Conservation (phyloP, 139 green algal genomes). For the Dunaliella primolecta region DNA sequence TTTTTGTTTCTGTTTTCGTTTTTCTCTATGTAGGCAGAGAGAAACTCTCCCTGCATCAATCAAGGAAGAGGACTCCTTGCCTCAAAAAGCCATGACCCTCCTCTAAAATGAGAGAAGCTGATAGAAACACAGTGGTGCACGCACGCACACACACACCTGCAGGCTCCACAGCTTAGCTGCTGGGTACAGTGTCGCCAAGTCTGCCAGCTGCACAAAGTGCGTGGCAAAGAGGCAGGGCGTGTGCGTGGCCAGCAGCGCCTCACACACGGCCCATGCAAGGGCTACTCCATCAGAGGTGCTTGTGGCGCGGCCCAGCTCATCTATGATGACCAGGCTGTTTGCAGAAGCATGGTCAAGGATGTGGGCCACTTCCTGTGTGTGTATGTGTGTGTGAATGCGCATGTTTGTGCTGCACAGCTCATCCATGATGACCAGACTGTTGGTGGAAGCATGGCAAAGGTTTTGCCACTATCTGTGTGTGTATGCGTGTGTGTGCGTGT, state of each 20-base stretch:
- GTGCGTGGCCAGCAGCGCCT: slow-evolving; percentile 38
- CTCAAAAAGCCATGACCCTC: too few species aligned
- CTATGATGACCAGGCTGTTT: slow-evolving; percentile 71
- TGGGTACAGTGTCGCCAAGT: slow-evolving; percentile 64
- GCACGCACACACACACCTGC: slow-evolving; percentile 33
- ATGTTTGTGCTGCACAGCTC: slow-evolving; percentile 73
- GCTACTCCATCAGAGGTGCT: slow-evolving; percentile 72
- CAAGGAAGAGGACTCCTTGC: too few species aligned
- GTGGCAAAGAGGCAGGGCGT: slow-evolving; percentile 66
- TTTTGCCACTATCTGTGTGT: slow-evolving; percentile 57
- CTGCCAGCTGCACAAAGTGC: slow-evolving; percentile 62
- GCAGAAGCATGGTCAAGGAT: slow-evolving; percentile 51
- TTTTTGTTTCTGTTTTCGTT: background rate
- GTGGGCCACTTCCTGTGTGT: slow-evolving; percentile 45
- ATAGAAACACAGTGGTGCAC: background rate
- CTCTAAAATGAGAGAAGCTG: too few species aligned
- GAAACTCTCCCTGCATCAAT: too few species aligned
- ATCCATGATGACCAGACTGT: slow-evolving; percentile 77
- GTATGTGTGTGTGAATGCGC: background rate
- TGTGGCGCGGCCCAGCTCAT: slow-evolving; percentile 77
- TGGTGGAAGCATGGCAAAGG: slow-evolving; percentile 35
- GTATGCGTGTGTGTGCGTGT: background rate
- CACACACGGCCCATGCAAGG: slow-evolving; percentile 71
- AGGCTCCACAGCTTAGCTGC: slow-evolving; percentile 57
- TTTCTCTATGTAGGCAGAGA: too few species aligned